Evolutionary conservation across 2,329 filamentous ascomycete species (phyloP).

Genomic region (Botrytis cinerea): DNA sequence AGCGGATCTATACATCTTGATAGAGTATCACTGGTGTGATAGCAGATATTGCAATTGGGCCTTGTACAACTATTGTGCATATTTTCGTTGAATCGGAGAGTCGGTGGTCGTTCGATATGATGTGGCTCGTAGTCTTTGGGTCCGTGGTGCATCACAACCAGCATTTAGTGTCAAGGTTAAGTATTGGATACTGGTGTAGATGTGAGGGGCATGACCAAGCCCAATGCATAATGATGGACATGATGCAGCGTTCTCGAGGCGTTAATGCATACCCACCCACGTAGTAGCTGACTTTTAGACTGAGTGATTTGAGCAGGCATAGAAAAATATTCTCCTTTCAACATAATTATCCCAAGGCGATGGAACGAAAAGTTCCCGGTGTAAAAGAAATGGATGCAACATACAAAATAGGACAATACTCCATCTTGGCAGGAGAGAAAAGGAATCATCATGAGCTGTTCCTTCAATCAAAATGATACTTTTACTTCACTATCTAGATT

Average conservation of each 20-base stretch:
- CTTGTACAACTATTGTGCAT: background rate
- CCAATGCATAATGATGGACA: background rate
- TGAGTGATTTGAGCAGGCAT: background rate
- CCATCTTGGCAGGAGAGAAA: background rate
- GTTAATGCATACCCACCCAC: background rate
- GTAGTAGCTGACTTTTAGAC: background rate
- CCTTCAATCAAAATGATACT: background rate
- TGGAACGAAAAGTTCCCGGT: background rate
- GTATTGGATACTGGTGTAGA: background rate
- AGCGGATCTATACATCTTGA: constrained; percentile 3
- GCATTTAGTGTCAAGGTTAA: background rate
- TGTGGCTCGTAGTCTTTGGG: background rate
- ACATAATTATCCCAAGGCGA: background rate
- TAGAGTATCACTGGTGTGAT: background rate
- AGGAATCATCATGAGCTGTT: background rate
- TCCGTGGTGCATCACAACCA: background rate
- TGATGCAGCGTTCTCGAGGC: background rate
- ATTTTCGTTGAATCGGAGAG: background rate
- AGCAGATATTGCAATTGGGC: background rate
- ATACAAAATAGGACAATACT: background rate
- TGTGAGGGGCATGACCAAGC: background rate
- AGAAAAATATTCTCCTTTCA: background rate
- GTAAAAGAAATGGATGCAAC: background rate
- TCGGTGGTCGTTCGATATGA: background rate
- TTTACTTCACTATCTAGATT: background rate